These are phyloP conservation scores for Scheffersomyces illinoinensis DNA, from an alignment of 1,139 yeast species.

Conservation along the genomic window DNA sequence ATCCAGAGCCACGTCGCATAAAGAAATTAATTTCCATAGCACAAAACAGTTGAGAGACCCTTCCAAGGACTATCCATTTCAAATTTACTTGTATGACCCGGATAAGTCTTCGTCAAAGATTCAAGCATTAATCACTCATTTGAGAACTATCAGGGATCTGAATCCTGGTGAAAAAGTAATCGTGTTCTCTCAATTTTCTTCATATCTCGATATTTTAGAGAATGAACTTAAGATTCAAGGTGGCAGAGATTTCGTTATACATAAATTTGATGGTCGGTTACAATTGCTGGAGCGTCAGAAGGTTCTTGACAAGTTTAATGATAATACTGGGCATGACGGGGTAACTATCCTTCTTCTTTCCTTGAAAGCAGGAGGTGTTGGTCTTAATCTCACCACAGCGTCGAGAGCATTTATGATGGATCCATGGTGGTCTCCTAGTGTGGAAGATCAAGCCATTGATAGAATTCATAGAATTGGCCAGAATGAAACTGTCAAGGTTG, in stretches of 20 bases:
- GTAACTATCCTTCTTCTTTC: slow-evolving; percentile 69
- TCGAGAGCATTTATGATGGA: slow-evolving; percentile 90
- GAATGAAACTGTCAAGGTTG: slow-evolving; percentile 66
- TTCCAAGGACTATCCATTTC: slow-evolving; percentile 25
- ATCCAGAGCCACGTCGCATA: slow-evolving; percentile 25
- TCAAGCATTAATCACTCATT: slow-evolving; percentile 64
- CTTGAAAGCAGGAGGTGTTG: slow-evolving; percentile 94
- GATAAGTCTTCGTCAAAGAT: slow-evolving; percentile 69
- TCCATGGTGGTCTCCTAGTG: slow-evolving; percentile 98
- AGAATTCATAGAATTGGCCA: slow-evolving; percentile 94
- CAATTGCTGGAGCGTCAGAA: slow-evolving; percentile 64
- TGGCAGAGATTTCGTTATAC: slow-evolving; percentile 45
- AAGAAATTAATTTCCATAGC: slow-evolving; percentile 36
- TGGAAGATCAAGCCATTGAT: slow-evolving; percentile 94
- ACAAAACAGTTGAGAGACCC: slow-evolving; percentile 20
- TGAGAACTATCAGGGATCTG: slow-evolving; percentile 52
- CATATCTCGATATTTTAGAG: slow-evolving; percentile 76
- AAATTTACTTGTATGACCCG: slow-evolving; percentile 48
- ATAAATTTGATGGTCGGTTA: slow-evolving; percentile 82
- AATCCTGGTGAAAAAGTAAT: slow-evolving; percentile 72
- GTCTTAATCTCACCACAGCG: slow-evolving; percentile 84
- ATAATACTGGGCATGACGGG: slow-evolving; percentile 23
- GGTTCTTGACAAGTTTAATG: slow-evolving; percentile 57
- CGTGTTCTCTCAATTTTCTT: slow-evolving; percentile 89
- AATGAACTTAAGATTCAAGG: slow-evolving; percentile 51